phyloP scores from a whole-genome alignment of 257 asterid genomes.

The Paulownia fortunei region DNA sequence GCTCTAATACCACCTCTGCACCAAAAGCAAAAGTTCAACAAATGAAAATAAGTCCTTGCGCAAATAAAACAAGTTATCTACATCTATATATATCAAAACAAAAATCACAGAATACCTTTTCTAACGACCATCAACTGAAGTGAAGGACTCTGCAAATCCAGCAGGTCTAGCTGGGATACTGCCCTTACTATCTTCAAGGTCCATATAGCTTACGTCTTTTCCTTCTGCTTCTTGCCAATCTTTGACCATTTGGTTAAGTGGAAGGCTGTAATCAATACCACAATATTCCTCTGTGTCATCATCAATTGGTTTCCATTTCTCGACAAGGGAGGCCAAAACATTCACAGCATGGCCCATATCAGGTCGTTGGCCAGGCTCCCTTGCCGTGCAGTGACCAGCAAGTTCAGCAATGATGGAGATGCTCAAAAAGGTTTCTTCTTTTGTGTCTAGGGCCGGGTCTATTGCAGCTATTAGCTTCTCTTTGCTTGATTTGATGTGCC shows the following conservation, averaged over 20 bases:
- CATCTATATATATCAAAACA: conserved; percentile 29
- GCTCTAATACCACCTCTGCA: neutral
- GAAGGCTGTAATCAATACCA: conserved; percentile 92
- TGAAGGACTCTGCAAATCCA: conserved; percentile 90
- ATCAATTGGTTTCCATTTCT: conserved; percentile 81
- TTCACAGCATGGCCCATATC: conserved; percentile 89
- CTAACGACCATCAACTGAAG: conserved; percentile 86
- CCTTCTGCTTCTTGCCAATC: conserved; percentile 91
- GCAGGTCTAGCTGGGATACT: conserved; percentile 87
- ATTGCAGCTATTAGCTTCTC: conserved; percentile 71
- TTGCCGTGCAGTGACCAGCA: conserved; percentile 90
- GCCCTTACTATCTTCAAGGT: conserved; percentile 82
- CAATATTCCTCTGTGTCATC: conserved; percentile 75
- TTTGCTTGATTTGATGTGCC: conserved; percentile 64
- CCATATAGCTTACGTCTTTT: conserved; percentile 61
- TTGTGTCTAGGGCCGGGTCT: conserved; percentile 58
- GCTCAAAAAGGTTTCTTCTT: conserved; percentile 62
- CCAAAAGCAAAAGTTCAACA: neutral
- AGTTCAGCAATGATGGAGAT: conserved; percentile 74
- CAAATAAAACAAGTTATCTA: conserved; percentile 27
- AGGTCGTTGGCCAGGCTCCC: conserved; percentile 88
- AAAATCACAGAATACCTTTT: neutral
- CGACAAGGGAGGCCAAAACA: conserved; percentile 72
- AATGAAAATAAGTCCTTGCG: neutral
- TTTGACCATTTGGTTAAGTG: conserved; percentile 92